Conservation (phyloP, 305 asterid genomes). For the Solanum hybrid region DNA sequence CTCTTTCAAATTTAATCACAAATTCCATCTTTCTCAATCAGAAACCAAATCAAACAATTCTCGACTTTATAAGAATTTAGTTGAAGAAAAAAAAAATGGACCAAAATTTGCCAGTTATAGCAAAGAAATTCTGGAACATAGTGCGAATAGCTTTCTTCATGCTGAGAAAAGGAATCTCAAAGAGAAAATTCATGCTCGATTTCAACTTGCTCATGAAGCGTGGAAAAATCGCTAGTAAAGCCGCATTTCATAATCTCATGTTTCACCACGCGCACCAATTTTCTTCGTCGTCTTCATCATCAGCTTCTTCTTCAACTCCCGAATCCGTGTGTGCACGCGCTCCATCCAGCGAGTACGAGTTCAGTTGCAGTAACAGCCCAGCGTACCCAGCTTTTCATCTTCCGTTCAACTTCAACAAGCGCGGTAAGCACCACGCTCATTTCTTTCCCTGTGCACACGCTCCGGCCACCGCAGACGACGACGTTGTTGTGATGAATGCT, state of each 20-base stretch:
- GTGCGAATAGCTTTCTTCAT: conserved; percentile 33
- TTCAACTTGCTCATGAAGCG: conserved; percentile 33
- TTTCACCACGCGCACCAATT: conserved; percentile 25
- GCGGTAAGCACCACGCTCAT: conserved; percentile 6
- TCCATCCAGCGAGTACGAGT: conserved; percentile 43
- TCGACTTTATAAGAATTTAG: neutral
- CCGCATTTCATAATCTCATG: conserved; percentile 35
- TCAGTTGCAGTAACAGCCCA: conserved; percentile 58
- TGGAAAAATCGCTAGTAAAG: conserved; percentile 35
- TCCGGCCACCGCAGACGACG: conserved; percentile 4
- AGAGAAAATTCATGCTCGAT: conserved; percentile 28
- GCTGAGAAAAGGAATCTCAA: conserved; percentile 36
- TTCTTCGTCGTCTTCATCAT: conserved; percentile 1
- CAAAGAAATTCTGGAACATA: conserved; percentile 37
- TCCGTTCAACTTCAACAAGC: conserved; percentile 40
- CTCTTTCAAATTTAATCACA: neutral
- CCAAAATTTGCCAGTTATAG: conserved; percentile 29
- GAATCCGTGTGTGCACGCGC: neutral
- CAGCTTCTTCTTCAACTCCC: neutral
- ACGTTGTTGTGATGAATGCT: conserved; percentile 8
- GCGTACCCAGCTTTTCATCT: conserved; percentile 28
- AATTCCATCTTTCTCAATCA: neutral
- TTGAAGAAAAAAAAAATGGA: conserved; percentile 21
- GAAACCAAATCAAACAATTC: neutral
- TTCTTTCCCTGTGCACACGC: conserved; percentile 8